Evolutionary conservation across 331 rosid species (phyloP), one percentile per base, ranked within the genome.

Genomic region (Pyrus hybrid): DNA sequence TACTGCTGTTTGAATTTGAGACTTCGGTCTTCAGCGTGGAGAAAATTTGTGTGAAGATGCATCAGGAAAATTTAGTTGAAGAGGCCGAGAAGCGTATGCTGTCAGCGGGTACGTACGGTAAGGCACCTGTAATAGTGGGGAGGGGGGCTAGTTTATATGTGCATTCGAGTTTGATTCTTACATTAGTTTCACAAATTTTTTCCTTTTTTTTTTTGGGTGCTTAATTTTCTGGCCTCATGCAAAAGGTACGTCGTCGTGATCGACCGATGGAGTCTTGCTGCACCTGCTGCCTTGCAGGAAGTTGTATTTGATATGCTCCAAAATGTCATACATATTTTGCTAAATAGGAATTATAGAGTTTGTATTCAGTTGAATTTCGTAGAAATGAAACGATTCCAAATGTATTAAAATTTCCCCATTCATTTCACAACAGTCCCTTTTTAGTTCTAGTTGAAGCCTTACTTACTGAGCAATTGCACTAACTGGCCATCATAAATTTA

Each of bases 281-380:
- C 64, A 73, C 58, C 80, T 62, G 77, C 68, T 76, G 87, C 75
- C 77, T 79, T 82, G 76, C 69, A 80, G 85, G 81, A 85, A 80
- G 86, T 77, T 91, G 88, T 86, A 84, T 83, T 77, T 77, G 74
- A 70, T 73, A 73, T 82, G 72, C 82, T 67, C 72, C 69, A 33
- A 28, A 79, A 23, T 82, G 77, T 72, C 82, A 84, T 85, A 87
- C 84, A 82, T 80, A 81, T 72, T 81, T 53, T 82, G 80, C 78
- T 76, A 71, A 57, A 79, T 77, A 87, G 87, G 84, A 77, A 68
- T 80, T 80, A 76, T 75, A 77, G 86, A 74, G 74, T 41, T 78
- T 78, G 71, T 84, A 37, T 83, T 68, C 64, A 26, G 70, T 70
- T 53, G 76, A 45, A 58, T 69, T 71, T 16, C 58, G 64, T 70